Evolutionary conservation across 1,284 basidiomycete species (phyloP).

Genomic region (Tilletiaria anomala): DNA sequence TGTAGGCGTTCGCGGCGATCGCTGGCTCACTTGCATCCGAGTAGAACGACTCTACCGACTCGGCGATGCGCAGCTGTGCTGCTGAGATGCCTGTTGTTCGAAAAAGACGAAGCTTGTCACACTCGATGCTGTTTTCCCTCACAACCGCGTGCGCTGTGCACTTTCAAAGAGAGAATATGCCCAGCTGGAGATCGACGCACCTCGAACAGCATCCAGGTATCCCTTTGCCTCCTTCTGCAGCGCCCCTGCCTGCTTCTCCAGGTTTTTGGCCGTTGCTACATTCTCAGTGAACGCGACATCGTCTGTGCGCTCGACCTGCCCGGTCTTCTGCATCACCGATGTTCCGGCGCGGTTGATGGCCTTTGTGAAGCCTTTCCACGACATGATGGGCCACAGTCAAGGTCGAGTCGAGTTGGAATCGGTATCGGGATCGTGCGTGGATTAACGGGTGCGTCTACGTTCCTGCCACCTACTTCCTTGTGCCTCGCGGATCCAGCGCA

Average conservation of each 20-base stretch:
- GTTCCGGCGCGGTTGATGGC: slow-evolving; percentile 82
- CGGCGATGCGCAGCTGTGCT: slow-evolving; percentile 79
- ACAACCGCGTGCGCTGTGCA: no score
- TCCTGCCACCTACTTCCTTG: no score
- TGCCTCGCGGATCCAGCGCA: no score
- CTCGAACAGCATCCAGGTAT: slow-evolving; percentile 79
- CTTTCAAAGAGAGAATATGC: no score
- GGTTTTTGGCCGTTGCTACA: slow-evolving; percentile 77
- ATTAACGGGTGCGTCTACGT: no score
- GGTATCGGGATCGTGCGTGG: no score
- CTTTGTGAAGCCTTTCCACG: slow-evolving; percentile 64
- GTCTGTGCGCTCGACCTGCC: slow-evolving; percentile 87
- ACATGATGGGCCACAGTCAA: slow-evolving; percentile 31
- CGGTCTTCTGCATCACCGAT: slow-evolving; percentile 59
- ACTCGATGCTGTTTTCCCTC: no score
- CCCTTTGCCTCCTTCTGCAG: slow-evolving; percentile 90
- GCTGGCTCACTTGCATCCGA: slow-evolving; percentile 53
- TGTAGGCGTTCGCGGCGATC: slow-evolving; percentile 94
- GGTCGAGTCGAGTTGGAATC: no score
- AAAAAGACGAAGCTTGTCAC: no score
- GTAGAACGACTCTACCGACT: slow-evolving; percentile 88
- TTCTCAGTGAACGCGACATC: slow-evolving; percentile 87
- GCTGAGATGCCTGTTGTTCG: no score
- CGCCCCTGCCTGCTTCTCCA: slow-evolving; percentile 46
- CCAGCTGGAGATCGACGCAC: no score